A percentile compares a stretch with the other conserved stretches of the same genome.
Conservation (phyloP, 805 yeast species). For the Clavispora asparagi region DNA sequence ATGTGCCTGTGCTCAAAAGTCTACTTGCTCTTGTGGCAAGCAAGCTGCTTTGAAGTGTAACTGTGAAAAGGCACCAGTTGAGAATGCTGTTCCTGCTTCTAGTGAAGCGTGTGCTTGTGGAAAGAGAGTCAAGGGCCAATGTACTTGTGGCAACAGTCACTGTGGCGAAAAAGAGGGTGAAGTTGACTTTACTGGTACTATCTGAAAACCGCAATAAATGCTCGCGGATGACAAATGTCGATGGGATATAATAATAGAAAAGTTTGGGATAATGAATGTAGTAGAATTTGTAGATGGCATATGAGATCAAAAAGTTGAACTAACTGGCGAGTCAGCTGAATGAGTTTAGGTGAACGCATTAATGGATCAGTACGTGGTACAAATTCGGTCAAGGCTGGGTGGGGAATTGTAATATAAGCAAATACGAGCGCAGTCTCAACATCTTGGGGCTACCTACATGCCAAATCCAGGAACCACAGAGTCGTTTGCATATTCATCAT, state of each 20-base stretch:
- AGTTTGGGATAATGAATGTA: background rate
- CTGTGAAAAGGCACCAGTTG: constrained; percentile 48
- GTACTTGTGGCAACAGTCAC: constrained; percentile 51
- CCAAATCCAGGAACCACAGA: too few species aligned
- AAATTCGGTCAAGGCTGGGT: too few species aligned
- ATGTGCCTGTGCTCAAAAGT: constrained; percentile 57
- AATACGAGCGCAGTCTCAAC: too few species aligned
- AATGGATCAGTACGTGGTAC: too few species aligned
- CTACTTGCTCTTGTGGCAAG: constrained; percentile 61
- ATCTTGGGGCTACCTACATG: too few species aligned
- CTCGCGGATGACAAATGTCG: background rate
- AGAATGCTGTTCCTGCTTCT: constrained; percentile 43
- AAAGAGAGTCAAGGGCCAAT: constrained; percentile 45
- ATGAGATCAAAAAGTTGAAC: too few species aligned
- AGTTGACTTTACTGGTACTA: constrained; percentile 44
- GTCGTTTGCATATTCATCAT: too few species aligned
- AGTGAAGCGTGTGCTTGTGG: constrained; percentile 55
- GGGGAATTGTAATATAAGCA: too few species aligned
- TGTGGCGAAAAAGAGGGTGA: constrained; percentile 49
- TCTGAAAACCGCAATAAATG: background rate
- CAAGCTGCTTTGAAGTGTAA: constrained; percentile 54
- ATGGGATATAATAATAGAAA: background rate
- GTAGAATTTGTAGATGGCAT: too few species aligned
- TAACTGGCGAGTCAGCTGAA: too few species aligned
- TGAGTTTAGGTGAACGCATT: too few species aligned